Conservation (phyloP, 2,329 filamentous ascomycete species). For the Fusarium sterilihyphosum region DNA sequence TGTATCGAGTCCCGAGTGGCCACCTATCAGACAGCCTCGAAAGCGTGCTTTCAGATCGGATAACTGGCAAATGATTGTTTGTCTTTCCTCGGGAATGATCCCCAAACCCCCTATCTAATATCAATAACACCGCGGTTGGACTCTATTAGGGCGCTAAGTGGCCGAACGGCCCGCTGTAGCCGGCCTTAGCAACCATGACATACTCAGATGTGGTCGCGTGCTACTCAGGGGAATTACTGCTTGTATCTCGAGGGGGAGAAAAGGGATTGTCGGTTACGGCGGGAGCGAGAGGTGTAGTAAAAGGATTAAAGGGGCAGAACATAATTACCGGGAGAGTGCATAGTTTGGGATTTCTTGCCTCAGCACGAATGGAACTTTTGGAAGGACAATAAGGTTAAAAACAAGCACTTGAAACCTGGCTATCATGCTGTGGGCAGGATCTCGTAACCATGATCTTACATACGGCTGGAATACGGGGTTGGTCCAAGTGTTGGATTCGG, state of each 20-base stretch:
- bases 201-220: not conserved
- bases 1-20: not conserved
- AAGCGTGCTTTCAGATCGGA: no score
- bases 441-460: not conserved
- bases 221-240: not conserved
- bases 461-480: not conserved
- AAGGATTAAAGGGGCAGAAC: not conserved
- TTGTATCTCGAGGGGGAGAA: fast-evolving
- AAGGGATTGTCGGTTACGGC: not conserved
- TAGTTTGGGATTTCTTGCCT: no score
- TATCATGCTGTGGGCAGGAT: not conserved
- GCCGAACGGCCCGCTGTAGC: not conserved
- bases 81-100: not conserved
- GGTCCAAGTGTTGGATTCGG: not conserved
- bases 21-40: no score
- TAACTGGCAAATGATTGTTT: no score
- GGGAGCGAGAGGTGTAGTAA: not conserved
- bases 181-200: not conserved
- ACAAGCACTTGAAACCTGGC: not conserved
- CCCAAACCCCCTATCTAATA: not conserved
- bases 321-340: fast-evolving
- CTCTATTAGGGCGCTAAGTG: not conserved
- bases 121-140: not conserved
- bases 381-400: not conserved
- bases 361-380: not conserved